These are phyloP conservation scores for Oryza glumipatula DNA, from an alignment of 176 grass and related monocot genomes.

Conservation along the genomic window DNA sequence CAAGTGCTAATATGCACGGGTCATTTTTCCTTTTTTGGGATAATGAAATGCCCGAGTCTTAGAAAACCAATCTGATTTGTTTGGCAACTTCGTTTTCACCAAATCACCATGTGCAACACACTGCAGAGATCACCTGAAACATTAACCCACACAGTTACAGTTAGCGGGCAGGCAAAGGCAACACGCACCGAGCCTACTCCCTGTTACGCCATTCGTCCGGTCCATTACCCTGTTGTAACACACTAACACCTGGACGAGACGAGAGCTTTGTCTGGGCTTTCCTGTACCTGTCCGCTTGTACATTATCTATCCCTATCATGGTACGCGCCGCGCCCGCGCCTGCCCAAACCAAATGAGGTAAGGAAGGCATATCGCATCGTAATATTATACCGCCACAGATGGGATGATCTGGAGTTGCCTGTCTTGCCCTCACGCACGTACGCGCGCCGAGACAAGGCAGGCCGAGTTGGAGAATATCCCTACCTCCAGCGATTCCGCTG, in stretches of 20 bases:
- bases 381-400: too few relatives aligned
- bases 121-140: background rate
- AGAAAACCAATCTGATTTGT: too few relatives aligned
- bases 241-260: background rate
- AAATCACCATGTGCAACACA: background rate
- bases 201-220: background rate
- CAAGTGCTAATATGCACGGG: background rate
- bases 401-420: background rate
- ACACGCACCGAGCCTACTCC: too few relatives aligned
- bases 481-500: background rate
- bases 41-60: too few relatives aligned
- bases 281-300: too few relatives aligned
- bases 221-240: too few relatives aligned
- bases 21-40: too few relatives aligned
- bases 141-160: background rate
- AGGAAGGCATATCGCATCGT: background rate
- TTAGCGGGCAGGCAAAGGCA: background rate
- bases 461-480: background rate
- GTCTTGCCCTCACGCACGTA: background rate
- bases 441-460: background rate
- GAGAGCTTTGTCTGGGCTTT: too few relatives aligned
- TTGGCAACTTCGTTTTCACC: too few relatives aligned
- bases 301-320: too few relatives aligned
- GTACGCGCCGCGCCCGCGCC: too few relatives aligned
- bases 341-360: background rate